Evolutionary conservation across 441 rosid genomes (phyloP), one percentile per base, ranked within the genome.

Genomic region (Jatropha podagrica): DNA sequence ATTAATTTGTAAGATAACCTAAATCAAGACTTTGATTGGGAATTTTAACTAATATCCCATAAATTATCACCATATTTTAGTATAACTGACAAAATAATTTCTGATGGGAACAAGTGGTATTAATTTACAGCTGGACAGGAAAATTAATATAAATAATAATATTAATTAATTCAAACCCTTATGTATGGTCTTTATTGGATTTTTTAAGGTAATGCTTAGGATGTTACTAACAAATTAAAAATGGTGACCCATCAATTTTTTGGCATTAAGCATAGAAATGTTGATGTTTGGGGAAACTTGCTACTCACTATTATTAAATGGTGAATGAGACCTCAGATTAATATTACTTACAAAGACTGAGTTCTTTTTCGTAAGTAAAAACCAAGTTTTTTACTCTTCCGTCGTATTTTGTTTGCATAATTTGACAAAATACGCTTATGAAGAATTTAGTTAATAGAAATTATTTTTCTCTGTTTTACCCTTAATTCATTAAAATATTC

Each of bases 11-110:
- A 72, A 77, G 83, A 72, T 75, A 67, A 73, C 65, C 83, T 66
- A 80, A 74, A 79, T 76, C 46, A 67, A 79, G 83, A 58, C 48
- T 68, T 76, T 75, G 83, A 84, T 82, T 63, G 74, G 71, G 79
- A 76, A 73, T 38, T 65, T 75, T 74, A 76, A 77, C 87, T 26
- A 72, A 74, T 73, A 18, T 32, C 72, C 60, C 46, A 64, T 79
- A 7, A 58, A 61, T 65, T n/a, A 60, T 67, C 23, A n/a, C 27
- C 23, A 52, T 38, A 42, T 71, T 4, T 4, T 49, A 38, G 13
- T 6, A 61, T 18, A 12, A 72, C 67, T 72, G 62, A 74, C 73
- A 55, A 68, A n/a, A 60, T 40, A 56, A 74, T 66, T 42, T 8
- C 37, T 70, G 11, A 70, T 7, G 23, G 14, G 5, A 71, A 59